Evolutionary conservation across 495 filamentous ascomycete species (phyloP).

Genomic region (Aspergillus campestris): DNA sequence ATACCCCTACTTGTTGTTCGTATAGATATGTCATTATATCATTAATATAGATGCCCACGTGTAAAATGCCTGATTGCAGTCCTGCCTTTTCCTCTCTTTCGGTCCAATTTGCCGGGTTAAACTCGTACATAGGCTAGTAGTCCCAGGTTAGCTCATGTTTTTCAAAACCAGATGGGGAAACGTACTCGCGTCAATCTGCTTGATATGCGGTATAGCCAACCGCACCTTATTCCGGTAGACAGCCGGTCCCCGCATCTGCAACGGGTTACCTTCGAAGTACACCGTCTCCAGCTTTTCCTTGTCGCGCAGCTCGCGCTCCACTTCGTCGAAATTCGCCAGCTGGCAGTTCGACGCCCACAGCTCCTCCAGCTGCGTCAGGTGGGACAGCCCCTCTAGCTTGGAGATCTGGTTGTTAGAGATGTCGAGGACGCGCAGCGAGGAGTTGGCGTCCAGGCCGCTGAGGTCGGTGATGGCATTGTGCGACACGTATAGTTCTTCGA

Average conservation of each 20-base stretch:
- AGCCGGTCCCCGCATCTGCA: conserved; percentile 65
- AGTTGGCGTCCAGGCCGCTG: conserved; percentile 62
- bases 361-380: conserved; percentile 69
- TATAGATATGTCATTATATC: conserved; percentile 7
- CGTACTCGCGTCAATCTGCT: conserved; percentile 97
- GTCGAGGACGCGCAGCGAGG: conserved; percentile 69
- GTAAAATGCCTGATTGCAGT: not conserved
- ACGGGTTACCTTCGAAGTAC: conserved; percentile 93
- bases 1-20: too few relatives aligned
- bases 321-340: conserved; percentile 68
- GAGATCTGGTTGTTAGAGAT: conserved; percentile 83
- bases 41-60: not conserved
- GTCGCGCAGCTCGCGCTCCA: conserved; percentile 69
- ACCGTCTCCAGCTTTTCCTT: conserved; percentile 81
- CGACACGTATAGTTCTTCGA: conserved; percentile 97
- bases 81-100: not conserved
- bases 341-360: conserved; percentile 91
- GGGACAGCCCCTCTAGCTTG: conserved; percentile 61
- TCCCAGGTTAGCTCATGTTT: too few relatives aligned
- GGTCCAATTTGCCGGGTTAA: not conserved
- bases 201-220: conserved; percentile 75
- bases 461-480: conserved; percentile 85
- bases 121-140: too few relatives aligned
- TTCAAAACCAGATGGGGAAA: conserved; percentile 16
- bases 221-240: conserved; percentile 90